A percentile compares a stretch with the other conserved stretches of the same genome.
These are phyloP conservation scores for Nitzschia sp. DNA, from an alignment of 108 stramenopile species.

Conservation along the genomic window DNA sequence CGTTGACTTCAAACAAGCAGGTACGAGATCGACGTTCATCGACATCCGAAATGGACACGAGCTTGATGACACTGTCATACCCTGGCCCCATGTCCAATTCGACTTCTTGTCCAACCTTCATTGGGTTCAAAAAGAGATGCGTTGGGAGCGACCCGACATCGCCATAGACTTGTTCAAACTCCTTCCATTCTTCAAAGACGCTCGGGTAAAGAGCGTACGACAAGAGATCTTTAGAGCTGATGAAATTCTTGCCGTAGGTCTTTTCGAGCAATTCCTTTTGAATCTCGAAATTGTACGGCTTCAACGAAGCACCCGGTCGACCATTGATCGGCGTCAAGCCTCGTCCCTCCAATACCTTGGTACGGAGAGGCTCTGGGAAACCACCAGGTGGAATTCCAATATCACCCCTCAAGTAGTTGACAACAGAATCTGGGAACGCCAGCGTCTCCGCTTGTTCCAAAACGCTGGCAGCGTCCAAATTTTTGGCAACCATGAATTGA, in stretches of 20 bases:
- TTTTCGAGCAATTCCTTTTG: conserved; percentile 54
- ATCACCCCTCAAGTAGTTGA: conserved; percentile 91
- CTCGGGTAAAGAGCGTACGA: conserved; percentile 89
- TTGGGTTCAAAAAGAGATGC: conserved; percentile 79
- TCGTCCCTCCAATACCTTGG: conserved; percentile 66
- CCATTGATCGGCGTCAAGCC: conserved; percentile 77
- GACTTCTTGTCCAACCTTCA: conserved; percentile 88
- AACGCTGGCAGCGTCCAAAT: conserved; percentile 80
- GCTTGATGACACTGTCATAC: conserved; percentile 47
- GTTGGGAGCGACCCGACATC: conserved; percentile 81
- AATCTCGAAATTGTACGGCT: conserved; percentile 73
- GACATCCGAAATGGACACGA: conserved; percentile 58
- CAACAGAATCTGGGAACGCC: conserved; percentile 87
- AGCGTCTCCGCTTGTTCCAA: conserved; percentile 87
- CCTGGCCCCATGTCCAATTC: conserved; percentile 69
- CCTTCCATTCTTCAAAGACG: conserved; percentile 86
- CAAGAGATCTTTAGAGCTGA: conserved; percentile 81
- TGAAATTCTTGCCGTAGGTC: conserved; percentile 59
- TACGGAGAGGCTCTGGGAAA: conserved; percentile 93
- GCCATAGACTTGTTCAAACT: conserved; percentile 52
- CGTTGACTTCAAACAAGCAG: conserved; percentile 90
- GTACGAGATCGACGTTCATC: conserved; percentile 60
- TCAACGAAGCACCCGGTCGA: conserved; percentile 90
- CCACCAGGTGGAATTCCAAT: conserved; percentile 92
- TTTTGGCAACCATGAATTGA: conserved; percentile 92